These are phyloP conservation scores for Logfia minima DNA, from an alignment of 129 eudicot species.

Conservation along the genomic window DNA sequence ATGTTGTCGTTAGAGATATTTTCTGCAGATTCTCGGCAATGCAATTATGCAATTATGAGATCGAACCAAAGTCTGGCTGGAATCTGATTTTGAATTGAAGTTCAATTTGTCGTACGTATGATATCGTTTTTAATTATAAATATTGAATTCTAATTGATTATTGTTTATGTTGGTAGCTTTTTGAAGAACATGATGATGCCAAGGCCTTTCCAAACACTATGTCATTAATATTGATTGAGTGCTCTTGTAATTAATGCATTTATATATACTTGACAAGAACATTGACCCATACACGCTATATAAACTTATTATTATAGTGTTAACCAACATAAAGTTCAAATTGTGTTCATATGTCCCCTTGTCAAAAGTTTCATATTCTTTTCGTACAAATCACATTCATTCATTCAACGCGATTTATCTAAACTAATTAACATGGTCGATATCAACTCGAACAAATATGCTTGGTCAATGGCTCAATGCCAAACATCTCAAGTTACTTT, in stretches of 20 bases:
- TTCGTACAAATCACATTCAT: conserved; percentile 11
- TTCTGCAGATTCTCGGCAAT: conserved; percentile 1
- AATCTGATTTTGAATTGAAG: not conserved
- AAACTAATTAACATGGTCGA: too few relatives aligned
- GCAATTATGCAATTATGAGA: not conserved
- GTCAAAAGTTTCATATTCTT: conserved; percentile 8
- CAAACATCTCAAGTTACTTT: not conserved
- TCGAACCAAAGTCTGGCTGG: not conserved
- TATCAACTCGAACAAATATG: not conserved
- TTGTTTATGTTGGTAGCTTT: conserved; percentile 25
- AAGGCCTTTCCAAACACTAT: conserved; percentile 11
- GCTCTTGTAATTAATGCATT: conserved; percentile 14
- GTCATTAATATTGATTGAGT: not conserved
- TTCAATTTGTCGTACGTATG: conserved; percentile 1
- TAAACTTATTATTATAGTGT: not conserved
- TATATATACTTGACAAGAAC: conserved; percentile 16
- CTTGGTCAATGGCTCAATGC: not conserved
- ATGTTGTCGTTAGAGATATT: conserved; percentile 21
- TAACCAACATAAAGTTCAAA: conserved; percentile 23
- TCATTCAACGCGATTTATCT: not conserved
- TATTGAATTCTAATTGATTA: conserved; percentile 2
- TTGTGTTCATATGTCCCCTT: conserved; percentile 35
- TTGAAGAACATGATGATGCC: conserved; percentile 26
- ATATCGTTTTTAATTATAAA: not conserved
- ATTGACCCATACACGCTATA: conserved; percentile 14